phyloP scores from a whole-genome alignment of 2,329 filamentous ascomycete genomes.

The Dothidotthia symphoricarpi region DNA sequence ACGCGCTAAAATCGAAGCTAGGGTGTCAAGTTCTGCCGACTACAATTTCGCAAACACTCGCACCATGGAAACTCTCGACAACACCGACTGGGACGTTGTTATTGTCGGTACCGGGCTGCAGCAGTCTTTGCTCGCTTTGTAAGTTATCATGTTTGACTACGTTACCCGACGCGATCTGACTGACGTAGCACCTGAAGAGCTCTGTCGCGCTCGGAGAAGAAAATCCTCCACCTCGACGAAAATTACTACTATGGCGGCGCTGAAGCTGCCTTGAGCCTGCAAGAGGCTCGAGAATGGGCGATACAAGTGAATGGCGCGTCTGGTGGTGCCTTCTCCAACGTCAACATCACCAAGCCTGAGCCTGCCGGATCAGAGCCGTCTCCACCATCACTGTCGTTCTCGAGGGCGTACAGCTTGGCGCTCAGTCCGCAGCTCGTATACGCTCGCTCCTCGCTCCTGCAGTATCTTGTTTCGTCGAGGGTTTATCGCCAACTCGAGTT shows the following conservation, averaged over 20 bases:
- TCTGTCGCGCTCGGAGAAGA: constrained; percentile 87
- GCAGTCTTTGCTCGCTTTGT: constrained; percentile 56
- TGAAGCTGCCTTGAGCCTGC: constrained; percentile 80
- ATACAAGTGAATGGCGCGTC: constrained; percentile 38
- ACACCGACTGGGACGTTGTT: constrained; percentile 53
- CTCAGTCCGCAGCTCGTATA: constrained; percentile 86
- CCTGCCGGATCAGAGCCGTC: constrained; percentile 18
- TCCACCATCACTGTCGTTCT: constrained; percentile 53
- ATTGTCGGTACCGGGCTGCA: constrained; percentile 54
- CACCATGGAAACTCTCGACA: constrained; percentile 51
- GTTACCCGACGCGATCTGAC: constrained; percentile 58
- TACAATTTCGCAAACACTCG: constrained; percentile 14
- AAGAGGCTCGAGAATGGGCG: constrained; percentile 77
- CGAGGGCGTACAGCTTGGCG: constrained; percentile 77
- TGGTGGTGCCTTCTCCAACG: constrained; percentile 28
- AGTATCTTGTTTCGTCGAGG: constrained; percentile 81
- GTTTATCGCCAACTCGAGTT: constrained; percentile 91
- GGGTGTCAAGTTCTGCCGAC: constrained; percentile 22
- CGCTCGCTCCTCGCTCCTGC: constrained; percentile 73
- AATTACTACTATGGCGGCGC: constrained; percentile 85
- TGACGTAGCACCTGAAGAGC: constrained; percentile 73
- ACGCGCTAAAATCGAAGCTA: constrained; percentile 19
- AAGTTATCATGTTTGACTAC: constrained; percentile 32
- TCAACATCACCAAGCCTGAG: constrained; percentile 35
- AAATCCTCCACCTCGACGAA: constrained; percentile 82